Base-by-base conservation (phyloP, 2,329 filamentous ascomycete species). In the Fusarium nematophilum region DNA sequence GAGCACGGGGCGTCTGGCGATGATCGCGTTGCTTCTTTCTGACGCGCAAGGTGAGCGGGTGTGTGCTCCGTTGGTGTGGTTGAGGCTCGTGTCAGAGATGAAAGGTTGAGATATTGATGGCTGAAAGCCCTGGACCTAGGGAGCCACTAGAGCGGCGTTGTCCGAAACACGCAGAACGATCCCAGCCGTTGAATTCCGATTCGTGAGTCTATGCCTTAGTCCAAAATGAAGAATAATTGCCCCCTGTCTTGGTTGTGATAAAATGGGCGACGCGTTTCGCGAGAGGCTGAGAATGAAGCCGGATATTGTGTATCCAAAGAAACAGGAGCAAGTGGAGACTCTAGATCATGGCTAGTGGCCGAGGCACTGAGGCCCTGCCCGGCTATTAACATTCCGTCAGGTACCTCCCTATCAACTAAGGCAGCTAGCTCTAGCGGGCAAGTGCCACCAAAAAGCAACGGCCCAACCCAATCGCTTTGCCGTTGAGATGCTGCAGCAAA, bases 251-350 rank as follows among this genome's bases (percentile, higher is more conserved):
- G 23, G 18, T 17, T 47, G 37, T 25, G 37, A 13, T 30, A 36
- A 37, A 57, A 26, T 18, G 26, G 15, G 37, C 10, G 43, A 63
- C 59, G 59, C 50, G 59, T 33, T 57, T 18, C 46, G 56, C 59
- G 59, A 42, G 26, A 15, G 46, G 50, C 43, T 44, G 45, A 63
- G 43, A 53, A 47, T 42, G 55, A 57, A 47, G 54, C 44, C 43
- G 37, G 40, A 29, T 49, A 45, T 49, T 56, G 50, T 36, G 38
- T 30, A 18, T 6, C 37, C 29, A 62, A 36, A 62, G 60, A 64
- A 56, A 48, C 42, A 48, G 31, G 43, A 30, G 34, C 34, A 48
- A 51, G 38, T 44, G 36, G 18, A 31, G 38, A 48, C 21, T 6
- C 21, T 21, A 21, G 4, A 21, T 21, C 21, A 21, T 6, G 6